phyloP scores from a whole-genome alignment of 345 rosid genomes.

The Cardamine occulta region DNA sequence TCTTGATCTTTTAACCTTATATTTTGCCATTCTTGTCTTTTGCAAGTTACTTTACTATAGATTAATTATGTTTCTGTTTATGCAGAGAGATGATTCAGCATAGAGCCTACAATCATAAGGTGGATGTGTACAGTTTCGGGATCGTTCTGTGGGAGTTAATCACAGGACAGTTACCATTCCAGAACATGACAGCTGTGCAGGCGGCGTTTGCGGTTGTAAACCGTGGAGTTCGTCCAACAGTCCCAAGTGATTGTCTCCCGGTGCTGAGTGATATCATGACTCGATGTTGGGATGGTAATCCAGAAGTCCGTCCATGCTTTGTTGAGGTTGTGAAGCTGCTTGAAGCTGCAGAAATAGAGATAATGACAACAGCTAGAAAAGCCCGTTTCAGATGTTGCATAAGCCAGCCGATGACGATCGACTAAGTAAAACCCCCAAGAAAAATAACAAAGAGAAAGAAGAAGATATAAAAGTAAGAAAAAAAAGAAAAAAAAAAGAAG shows the following conservation, averaged over 20 bases:
- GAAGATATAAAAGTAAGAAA: constrained; percentile 5
- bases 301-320: constrained; percentile 50
- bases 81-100: constrained; percentile 66
- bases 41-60: not conserved
- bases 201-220: constrained; percentile 53
- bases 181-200: constrained; percentile 50
- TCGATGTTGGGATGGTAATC: constrained; percentile 50
- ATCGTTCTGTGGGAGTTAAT: constrained; percentile 62
- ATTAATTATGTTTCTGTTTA: not conserved
- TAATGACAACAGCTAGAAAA: constrained; percentile 46
- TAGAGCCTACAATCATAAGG: constrained; percentile 57
- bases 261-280: constrained; percentile 50
- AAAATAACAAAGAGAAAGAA: constrained; percentile 26
- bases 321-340: constrained; percentile 49
- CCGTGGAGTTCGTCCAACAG: constrained; percentile 45
- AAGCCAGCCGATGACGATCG: constrained; percentile 51
- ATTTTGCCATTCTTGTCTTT: not conserved
- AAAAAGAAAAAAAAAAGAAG: not conserved
- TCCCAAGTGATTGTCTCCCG: constrained; percentile 50
- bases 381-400: constrained; percentile 59
- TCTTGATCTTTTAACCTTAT: not conserved
- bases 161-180: constrained; percentile 51
- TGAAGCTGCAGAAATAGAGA: constrained; percentile 50
- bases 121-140: constrained; percentile 64
- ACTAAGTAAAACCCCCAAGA: constrained; percentile 30